Percentiles rank a stretch among this genome's conserved stretches.
Conservation (phyloP, 225 moss, liverwort and hornwort genomes). For the Takakia lepidozioides region DNA sequence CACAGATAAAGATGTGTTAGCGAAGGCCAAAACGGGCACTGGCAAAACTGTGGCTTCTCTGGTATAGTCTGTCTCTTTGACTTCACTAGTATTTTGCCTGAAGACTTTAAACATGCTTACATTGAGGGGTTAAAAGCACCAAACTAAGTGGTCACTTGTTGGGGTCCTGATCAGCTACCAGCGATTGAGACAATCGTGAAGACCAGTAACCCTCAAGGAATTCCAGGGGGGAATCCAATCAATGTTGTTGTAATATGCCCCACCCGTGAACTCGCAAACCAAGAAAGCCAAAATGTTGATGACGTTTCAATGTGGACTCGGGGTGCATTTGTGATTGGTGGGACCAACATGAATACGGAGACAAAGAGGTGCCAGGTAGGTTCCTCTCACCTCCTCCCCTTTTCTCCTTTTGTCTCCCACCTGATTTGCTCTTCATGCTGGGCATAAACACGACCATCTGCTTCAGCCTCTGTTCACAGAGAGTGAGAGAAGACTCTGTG, state of each 20-base stretch:
- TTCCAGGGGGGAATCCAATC: slow-evolving; percentile 41
- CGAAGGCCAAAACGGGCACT: slow-evolving; percentile 95
- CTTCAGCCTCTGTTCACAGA: too few relatives aligned
- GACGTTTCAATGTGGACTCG: slow-evolving; percentile 73
- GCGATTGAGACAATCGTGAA: slow-evolving; percentile 79
- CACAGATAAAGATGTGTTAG: slow-evolving; percentile 82
- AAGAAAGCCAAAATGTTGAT: slow-evolving; percentile 87
- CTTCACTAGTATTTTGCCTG: too few relatives aligned
- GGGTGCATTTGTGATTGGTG: slow-evolving; percentile 92
- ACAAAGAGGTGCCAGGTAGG: slow-evolving; percentile 75
- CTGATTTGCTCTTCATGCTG: too few relatives aligned
- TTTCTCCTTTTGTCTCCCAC: too few relatives aligned
- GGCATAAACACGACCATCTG: too few relatives aligned
- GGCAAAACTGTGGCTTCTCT: slow-evolving; percentile 98
- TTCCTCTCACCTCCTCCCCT: too few relatives aligned
- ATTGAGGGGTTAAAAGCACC: too few relatives aligned
- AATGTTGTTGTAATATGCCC: slow-evolving; percentile 80
- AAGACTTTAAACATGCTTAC: too few relatives aligned
- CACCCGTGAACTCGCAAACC: slow-evolving; percentile 86
- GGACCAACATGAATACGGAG: slow-evolving; percentile 75
- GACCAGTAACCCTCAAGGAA: slow-evolving; percentile 10
- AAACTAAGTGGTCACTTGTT: too few relatives aligned
- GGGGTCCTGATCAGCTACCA: slow-evolving; percentile 82
- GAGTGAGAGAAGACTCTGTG: too few relatives aligned
- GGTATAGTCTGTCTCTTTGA: slow-evolving; percentile 37